phyloP scores from a whole-genome alignment of 768 basidiomycete genomes.

The Pisolithus orientalis region DNA sequence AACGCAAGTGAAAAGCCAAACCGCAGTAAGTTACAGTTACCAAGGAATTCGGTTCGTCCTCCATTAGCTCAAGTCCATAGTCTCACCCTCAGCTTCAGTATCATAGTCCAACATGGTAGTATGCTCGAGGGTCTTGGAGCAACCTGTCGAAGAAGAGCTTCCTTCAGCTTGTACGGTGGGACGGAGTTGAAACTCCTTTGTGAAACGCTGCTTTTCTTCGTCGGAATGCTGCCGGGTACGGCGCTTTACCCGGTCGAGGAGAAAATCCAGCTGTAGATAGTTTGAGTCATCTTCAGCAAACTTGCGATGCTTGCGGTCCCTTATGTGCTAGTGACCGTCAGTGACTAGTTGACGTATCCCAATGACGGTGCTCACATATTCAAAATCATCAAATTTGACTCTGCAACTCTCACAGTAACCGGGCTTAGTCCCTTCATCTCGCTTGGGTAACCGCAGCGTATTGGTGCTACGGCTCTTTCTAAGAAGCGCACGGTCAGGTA shows the following conservation, averaged over 20 bases:
- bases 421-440: slow-evolving; percentile 84
- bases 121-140: slow-evolving; percentile 8
- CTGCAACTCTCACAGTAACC: slow-evolving; percentile 99
- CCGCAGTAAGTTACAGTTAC: slow-evolving; percentile 12
- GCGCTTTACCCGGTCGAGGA: slow-evolving; percentile 60
- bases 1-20: slow-evolving; percentile 12
- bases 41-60: background rate
- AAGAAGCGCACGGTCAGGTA: slow-evolving; percentile 49
- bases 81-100: slow-evolving; percentile 15
- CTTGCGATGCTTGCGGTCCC: slow-evolving; percentile 66
- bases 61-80: slow-evolving; percentile 14
- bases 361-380: slow-evolving; percentile 41
- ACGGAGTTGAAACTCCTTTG: slow-evolving; percentile 5
- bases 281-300: slow-evolving; percentile 76
- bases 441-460: slow-evolving; percentile 64
- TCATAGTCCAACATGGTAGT: slow-evolving; percentile 18
- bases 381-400: slow-evolving; percentile 83
- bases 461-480: slow-evolving; percentile 80
- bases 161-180: slow-evolving; percentile 18
- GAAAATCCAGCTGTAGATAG: slow-evolving; percentile 70
- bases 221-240: slow-evolving; percentile 25
- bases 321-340: slow-evolving; percentile 53
- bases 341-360: background rate
- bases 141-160: slow-evolving; percentile 14
- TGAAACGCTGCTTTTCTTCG: slow-evolving; percentile 19